phyloP scores from a whole-genome alignment of 768 basidiomycete species.

The Termitomyces sp. region DNA sequence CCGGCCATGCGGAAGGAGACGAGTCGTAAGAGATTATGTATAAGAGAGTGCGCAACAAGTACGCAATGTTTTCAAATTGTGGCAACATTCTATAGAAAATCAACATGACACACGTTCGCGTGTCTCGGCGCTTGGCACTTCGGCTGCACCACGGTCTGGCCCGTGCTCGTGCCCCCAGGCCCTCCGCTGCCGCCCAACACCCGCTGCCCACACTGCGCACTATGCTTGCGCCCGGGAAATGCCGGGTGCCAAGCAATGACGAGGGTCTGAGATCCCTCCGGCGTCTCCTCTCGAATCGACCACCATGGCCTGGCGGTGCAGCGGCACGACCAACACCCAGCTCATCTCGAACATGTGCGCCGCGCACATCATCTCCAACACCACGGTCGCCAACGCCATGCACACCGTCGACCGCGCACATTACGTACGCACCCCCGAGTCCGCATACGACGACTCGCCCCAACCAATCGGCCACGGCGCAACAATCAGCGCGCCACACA shows the following conservation, averaged over 20 bases:
- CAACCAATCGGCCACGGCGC: conserved; percentile 78
- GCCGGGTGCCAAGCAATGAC: not conserved
- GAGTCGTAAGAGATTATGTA: no score
- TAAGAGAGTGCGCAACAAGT: no score
- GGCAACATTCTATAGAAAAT: not conserved
- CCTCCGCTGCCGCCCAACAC: no score
- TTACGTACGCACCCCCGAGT: conserved; percentile 44
- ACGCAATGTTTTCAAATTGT: not conserved
- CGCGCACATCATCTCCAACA: conserved; percentile 51
- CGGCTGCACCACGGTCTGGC: no score
- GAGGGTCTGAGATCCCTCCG: not conserved
- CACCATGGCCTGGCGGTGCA: conserved; percentile 81
- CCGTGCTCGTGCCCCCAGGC: no score
- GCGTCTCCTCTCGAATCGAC: not conserved
- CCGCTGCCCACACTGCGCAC: not conserved
- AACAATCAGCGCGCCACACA: conserved; percentile 96
- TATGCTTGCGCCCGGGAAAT: not conserved
- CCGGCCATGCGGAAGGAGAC: not conserved
- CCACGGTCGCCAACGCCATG: conserved; percentile 64
- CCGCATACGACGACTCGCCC: conserved; percentile 75
- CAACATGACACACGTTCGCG: not conserved
- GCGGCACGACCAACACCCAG: conserved; percentile 63
- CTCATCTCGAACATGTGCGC: conserved; percentile 64
- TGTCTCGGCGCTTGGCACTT: not conserved
- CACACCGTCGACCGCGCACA: conserved; percentile 60